Percentiles rank a stretch among this genome's conserved stretches.
Evolutionary conservation across 257 asterid genomes (phyloP).

Genomic region (Leonotis leonurus): DNA sequence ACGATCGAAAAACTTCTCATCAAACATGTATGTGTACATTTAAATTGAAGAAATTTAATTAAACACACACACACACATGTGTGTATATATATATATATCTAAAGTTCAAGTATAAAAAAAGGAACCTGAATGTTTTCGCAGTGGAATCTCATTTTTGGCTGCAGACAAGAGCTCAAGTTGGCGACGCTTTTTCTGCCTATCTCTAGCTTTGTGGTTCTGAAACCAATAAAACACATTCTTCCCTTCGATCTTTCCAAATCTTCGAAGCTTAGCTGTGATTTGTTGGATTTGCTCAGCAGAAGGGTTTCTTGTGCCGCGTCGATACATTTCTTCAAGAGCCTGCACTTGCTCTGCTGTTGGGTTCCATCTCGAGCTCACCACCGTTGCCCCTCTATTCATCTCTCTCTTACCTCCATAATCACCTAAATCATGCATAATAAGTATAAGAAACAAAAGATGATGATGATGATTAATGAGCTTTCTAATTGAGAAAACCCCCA

Average conservation of each 20-base stretch:
- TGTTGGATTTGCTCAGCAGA: slow-evolving; percentile 60
- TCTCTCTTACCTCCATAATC: slow-evolving; percentile 18
- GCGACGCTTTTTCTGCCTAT: slow-evolving; percentile 55
- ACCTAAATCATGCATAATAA: slow-evolving; percentile 8
- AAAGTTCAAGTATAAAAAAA: neutral
- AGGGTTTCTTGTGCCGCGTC: slow-evolving; percentile 50
- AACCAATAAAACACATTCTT: slow-evolving; percentile 84
- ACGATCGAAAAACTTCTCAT: too few species aligned
- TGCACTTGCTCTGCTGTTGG: slow-evolving; percentile 68
- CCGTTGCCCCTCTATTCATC: neutral
- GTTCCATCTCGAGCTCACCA: slow-evolving; percentile 61
- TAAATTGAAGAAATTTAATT: too few species aligned
- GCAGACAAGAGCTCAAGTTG: slow-evolving; percentile 22
- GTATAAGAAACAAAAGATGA: too few species aligned
- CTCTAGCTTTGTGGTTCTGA: slow-evolving; percentile 81
- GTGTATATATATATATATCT: neutral
- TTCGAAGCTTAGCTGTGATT: slow-evolving; percentile 46
- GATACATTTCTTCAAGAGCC: slow-evolving; percentile 62
- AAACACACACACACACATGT: too few species aligned
- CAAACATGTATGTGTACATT: too few species aligned
- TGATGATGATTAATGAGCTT: too few species aligned
- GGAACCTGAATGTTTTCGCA: slow-evolving; percentile 19
- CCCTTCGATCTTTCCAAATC: slow-evolving; percentile 62
- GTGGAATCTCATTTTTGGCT: slow-evolving; percentile 3
- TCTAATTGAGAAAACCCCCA: too few species aligned